Evolutionary conservation across 768 basidiomycete genomes (phyloP), one percentile per base, ranked within the genome.

Genomic region (Boletellus ananiceps): DNA sequence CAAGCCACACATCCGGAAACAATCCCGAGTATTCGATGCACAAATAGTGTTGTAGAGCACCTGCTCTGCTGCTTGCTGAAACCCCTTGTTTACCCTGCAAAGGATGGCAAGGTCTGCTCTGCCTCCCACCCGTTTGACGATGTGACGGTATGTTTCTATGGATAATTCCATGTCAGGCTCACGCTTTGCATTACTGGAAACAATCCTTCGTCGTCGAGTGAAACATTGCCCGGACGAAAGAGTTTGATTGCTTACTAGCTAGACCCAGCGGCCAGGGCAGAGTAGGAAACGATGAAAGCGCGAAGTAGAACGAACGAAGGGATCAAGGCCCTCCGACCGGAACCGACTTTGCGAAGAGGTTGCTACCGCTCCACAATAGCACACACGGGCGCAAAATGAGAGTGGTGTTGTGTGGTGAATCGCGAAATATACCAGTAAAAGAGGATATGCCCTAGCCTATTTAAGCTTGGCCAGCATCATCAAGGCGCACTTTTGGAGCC

Each of bases 41-140:
- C 74, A 71, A 14, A 86, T 65, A 2, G 78, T 80, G 53, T 77
- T 81, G 69, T 86, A 86, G 4, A 86, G 67, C 4, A 74, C 75
- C 40, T 69, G 74, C 59, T 85, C 82, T 15, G 80, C 80, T 43
- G 72, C 78, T 39, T 60, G 61, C 50, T 73, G 78, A 57, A 85
- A 83, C 13, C 65, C 63, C 58, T 71, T 79, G 51, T 75, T 83
- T 21, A 85, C 83, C 56, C 74, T 70, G 64, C 78, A 82, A 31
- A 86, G 74, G 15, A 70, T 57, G 51, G 75, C 77, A 47, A 86
- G 70, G 61, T 84, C 82, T 57, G 70, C 60, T 42, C 75, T 78
- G 56, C 65, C 78, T 47, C 64, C 71, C 54, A 81, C 72, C 65
- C 77, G 59, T 58, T 73, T 74, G 37, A 78, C 77, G 59, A 86